Base-by-base conservation (phyloP, 2,329 filamentous ascomycete species). In the Pseudocercospora fuligena region DNA sequence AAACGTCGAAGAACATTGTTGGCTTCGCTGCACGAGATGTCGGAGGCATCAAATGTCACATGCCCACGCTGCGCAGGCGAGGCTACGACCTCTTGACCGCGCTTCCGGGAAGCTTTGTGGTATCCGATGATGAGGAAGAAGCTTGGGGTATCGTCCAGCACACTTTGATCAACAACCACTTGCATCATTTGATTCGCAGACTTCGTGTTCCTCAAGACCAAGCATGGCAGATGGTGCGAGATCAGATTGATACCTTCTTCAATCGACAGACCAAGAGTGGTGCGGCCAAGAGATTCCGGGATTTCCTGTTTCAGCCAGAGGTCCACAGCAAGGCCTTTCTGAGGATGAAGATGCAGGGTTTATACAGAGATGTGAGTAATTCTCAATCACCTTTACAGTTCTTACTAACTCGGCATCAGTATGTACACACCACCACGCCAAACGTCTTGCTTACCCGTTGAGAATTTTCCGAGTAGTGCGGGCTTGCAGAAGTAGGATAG, bases 11-110 rank as follows among this genome's bases (percentile, higher is more conserved):
- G 9, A 31, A 31, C 14, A 25, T 61, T 7, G 57, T 61, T 11
- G 63, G 63, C 14, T 65, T 61, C 31, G 60, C 56, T 29, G 60
- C 53, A 9, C 57, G 63, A 31, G 63, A 65, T 25, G 60, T 65
- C n/a, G 63, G 63, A 31, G 49, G 57, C 21, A 49, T 60, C 57
- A 54, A 47, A 21, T 61, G 58, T 25, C 63, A 65, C 47, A 65
- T 51, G 56, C 57, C 63, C 3, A 65, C 63, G n/a, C 31, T 65
- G 7, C 58, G 57, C 4, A 47, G 23, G 21, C 63, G 57, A 21
- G 63, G 63, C 16, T 40, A 61, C 36, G 25, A 56, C 11, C 27
- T 65, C 27, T 16, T 46, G 27, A 61, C 57, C 19, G 57, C 47
- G n/a, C 57, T 31, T 16, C 57, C 63, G 12, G 63, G 40, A 4